Percentiles rank a stretch among this genome's conserved stretches.
Evolutionary conservation across 2,329 filamentous ascomycete genomes (phyloP).

Genomic region (Fonsecaea pedrosoi): DNA sequence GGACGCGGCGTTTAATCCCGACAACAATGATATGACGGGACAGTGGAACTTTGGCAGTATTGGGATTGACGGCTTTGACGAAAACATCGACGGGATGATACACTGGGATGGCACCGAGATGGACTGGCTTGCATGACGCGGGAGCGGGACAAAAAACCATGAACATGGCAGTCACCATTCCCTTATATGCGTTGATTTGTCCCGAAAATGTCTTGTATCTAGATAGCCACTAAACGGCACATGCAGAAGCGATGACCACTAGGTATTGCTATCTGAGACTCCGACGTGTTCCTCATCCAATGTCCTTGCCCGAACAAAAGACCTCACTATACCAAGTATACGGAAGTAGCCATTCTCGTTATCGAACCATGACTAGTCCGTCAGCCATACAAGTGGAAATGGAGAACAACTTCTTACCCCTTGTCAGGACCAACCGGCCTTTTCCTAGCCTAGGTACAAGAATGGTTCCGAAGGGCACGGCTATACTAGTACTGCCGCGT

Average conservation of each 20-base stretch:
- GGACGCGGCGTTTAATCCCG: background rate
- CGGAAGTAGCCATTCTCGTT: background rate
- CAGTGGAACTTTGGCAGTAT: slow-evolving; percentile 4
- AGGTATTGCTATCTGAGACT: background rate
- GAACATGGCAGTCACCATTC: background rate
- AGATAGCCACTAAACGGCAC: background rate
- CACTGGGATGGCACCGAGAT: background rate
- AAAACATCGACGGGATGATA: background rate
- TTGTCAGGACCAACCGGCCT: background rate
- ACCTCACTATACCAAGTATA: background rate
- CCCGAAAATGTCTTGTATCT: background rate
- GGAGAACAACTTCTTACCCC: background rate
- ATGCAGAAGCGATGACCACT: background rate
- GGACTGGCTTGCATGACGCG: background rate
- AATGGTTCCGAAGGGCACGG: background rate
- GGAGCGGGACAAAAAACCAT: background rate
- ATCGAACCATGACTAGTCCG: background rate
- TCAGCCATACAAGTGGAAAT: background rate
- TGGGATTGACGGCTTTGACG: background rate
- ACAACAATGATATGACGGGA: background rate
- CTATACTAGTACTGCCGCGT: slow-evolving; percentile 4
- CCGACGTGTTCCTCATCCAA: background rate
- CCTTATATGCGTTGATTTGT: background rate
- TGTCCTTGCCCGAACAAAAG: background rate
- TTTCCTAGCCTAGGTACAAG: background rate